Percentiles rank a stretch among this genome's conserved stretches.
These are phyloP conservation scores for Grigorovia jiainica DNA, from an alignment of 805 yeast genomes.

Conservation along the genomic window DNA sequence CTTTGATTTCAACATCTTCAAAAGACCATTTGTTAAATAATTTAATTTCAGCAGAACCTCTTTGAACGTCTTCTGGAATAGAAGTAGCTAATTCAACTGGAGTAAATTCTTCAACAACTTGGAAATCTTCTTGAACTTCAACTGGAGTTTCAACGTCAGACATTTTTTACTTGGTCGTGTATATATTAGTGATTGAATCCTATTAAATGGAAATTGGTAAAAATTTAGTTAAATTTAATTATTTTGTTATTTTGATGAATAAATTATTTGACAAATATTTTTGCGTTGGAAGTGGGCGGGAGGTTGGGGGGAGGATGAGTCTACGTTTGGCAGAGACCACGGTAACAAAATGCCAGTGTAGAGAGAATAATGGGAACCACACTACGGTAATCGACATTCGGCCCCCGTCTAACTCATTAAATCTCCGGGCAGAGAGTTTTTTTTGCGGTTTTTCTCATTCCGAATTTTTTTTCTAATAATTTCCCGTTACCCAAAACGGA, in stretches of 20 bases:
- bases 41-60: slow-evolving; percentile 92
- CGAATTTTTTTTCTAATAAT: too few relatives aligned
- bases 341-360: too few relatives aligned
- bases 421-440: too few relatives aligned
- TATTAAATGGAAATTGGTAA: background rate
- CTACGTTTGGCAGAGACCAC: too few relatives aligned
- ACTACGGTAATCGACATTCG: too few relatives aligned
- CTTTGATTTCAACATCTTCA: slow-evolving; percentile 95
- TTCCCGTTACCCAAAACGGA: too few relatives aligned
- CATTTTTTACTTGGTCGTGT: slow-evolving; percentile 37
- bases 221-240: background rate
- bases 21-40: slow-evolving; percentile 99
- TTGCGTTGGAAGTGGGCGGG: background rate
- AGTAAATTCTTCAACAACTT: slow-evolving; percentile 63
- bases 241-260: background rate
- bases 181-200: background rate
- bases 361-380: too few relatives aligned
- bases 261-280: background rate
- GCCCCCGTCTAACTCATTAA: too few relatives aligned
- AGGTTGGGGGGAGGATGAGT: too few relatives aligned
- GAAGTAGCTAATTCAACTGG: slow-evolving; percentile 85
- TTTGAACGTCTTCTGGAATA: slow-evolving; percentile 93
- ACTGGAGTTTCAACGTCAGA: slow-evolving; percentile 75
- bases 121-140: slow-evolving; percentile 48
- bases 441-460: too few relatives aligned